These are phyloP conservation scores for Diaporthe amygdali DNA, from an alignment of 2,329 filamentous ascomycete genomes.

Conservation along the genomic window DNA sequence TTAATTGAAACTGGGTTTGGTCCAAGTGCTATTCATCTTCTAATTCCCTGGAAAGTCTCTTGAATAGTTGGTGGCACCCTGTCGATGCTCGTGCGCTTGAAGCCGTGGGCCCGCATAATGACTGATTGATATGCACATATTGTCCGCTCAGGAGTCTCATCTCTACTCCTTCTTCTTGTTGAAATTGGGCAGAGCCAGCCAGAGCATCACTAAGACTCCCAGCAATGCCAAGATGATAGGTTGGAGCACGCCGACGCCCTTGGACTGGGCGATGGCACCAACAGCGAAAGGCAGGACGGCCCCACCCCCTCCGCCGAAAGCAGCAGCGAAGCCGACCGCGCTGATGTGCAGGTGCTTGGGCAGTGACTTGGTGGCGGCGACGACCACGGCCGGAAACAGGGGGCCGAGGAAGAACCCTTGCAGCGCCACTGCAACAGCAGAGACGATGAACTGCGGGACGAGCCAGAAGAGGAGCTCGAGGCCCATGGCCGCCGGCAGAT, in stretches of 20 bases:
- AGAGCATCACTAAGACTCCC: constrained; percentile 47
- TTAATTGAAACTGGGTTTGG: too few relatives aligned
- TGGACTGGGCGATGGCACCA: constrained; percentile 66
- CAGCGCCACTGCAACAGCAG: constrained; percentile 72
- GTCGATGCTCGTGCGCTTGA: background rate
- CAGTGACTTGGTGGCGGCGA: constrained; percentile 71
- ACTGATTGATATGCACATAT: background rate
- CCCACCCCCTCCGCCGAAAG: constrained; percentile 76
- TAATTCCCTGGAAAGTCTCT: too few relatives aligned
- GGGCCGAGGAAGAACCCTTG: constrained; percentile 83
- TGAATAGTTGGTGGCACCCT: too few relatives aligned
- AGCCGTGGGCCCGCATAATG: too few relatives aligned
- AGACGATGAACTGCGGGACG: constrained; percentile 77
- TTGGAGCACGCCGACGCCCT: constrained; percentile 61
- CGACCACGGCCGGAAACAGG: constrained; percentile 74
- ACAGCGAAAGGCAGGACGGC: constrained; percentile 71
- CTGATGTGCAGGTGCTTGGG: constrained; percentile 77
- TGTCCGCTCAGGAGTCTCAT: constrained; percentile 36
- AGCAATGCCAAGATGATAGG: constrained; percentile 60
- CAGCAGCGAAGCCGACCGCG: constrained; percentile 78
- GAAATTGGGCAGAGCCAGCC: constrained; percentile 51
- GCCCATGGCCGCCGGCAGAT: constrained; percentile 67
- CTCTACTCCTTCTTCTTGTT: constrained; percentile 43
- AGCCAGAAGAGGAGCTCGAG: constrained; percentile 82
- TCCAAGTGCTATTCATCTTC: too few relatives aligned